These are phyloP conservation scores for Heliamphora exappendiculata DNA, from an alignment of 148 eudicot genomes.

Conservation along the genomic window DNA sequence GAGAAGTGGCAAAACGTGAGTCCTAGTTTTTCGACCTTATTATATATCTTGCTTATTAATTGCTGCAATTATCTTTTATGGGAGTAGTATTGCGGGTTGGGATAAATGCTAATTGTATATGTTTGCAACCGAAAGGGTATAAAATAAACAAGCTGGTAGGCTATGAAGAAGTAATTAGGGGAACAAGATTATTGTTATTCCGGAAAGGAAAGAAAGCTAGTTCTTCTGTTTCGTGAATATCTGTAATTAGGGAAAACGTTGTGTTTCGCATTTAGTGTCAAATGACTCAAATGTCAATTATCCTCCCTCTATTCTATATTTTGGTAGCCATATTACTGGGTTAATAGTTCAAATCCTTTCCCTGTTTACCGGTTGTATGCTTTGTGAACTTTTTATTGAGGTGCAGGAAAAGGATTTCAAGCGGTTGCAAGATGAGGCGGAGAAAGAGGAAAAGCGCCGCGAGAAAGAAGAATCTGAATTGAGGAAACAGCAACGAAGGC, in stretches of 20 bases:
- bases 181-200: neutral
- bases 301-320: neutral
- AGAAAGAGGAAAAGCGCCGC: conserved; percentile 67
- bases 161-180: neutral
- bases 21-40: conserved; percentile 9
- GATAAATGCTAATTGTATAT: neutral
- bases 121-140: neutral
- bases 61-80: neutral
- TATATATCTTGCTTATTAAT: neutral
- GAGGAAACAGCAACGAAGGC: conserved; percentile 55
- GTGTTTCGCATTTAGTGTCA: neutral
- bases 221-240: neutral
- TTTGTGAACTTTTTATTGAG: neutral
- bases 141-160: neutral
- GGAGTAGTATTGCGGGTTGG: neutral
- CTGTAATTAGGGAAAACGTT: neutral
- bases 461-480: conserved; percentile 70
- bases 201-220: neutral
- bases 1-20: conserved; percentile 83
- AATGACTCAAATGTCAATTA: too few relatives aligned
- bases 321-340: neutral
- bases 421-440: conserved; percentile 74
- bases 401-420: conserved; percentile 79
- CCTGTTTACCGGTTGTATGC: neutral
- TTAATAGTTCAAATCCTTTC: neutral